Percentiles rank a stretch among this genome's conserved stretches.
phyloP scores from a whole-genome alignment of 176 grass and related monocot genomes.

The Triticum dicoccoides region DNA sequence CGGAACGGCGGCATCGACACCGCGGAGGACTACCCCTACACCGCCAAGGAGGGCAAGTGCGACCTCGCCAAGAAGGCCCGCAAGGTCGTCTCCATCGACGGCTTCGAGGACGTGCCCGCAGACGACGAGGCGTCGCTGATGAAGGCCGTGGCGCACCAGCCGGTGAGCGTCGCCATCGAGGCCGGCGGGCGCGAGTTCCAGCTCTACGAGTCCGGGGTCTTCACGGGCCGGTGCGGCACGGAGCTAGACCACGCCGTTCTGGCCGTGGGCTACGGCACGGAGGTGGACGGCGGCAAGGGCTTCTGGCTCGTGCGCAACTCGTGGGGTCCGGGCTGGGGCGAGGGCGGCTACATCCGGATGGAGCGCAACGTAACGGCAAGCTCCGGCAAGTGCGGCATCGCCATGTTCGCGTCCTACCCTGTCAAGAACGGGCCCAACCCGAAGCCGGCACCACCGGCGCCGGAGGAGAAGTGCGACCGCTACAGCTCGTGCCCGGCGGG shows the following conservation, averaged over 20 bases:
- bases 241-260: constrained; percentile 55
- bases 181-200: background rate
- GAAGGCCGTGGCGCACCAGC: constrained; percentile 7
- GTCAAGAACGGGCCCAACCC: constrained; percentile 57
- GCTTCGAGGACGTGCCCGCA: background rate
- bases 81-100: background rate
- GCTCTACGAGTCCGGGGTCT: background rate
- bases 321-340: constrained; percentile 59
- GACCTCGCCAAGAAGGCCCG: background rate
- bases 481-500: constrained; percentile 42
- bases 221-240: constrained; percentile 27
- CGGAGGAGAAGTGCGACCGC: constrained; percentile 33
- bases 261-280: constrained; percentile 53
- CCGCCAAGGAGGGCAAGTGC: background rate
- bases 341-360: constrained; percentile 59
- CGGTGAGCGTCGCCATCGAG: background rate
- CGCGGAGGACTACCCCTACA: constrained; percentile 1
- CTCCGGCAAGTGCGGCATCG: constrained; percentile 67
- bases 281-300: constrained; percentile 8
- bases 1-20: background rate
- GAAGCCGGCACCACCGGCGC: constrained; percentile 12
- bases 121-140: background rate
- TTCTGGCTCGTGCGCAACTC: constrained; percentile 80
- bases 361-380: constrained; percentile 30
- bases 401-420: constrained; percentile 60